phyloP scores from a whole-genome alignment of 129 eudicot genomes.

The sunflower (Helianthus annuus) region DNA sequence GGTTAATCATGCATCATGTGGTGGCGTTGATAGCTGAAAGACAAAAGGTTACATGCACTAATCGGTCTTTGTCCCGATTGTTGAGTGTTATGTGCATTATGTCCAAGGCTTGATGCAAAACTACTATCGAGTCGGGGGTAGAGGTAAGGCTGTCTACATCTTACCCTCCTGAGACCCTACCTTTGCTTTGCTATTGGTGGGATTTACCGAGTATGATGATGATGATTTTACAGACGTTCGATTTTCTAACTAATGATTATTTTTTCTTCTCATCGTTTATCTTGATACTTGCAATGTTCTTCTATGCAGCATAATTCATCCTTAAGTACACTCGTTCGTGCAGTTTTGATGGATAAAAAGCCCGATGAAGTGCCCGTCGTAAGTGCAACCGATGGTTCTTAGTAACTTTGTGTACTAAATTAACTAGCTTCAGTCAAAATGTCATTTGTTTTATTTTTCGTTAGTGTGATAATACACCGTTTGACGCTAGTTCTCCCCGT shows the following conservation, averaged over 20 bases:
- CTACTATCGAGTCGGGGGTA: too few relatives aligned
- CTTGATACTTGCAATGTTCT: slow-evolving; percentile 22
- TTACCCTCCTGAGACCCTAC: too few relatives aligned
- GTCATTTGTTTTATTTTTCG: too few relatives aligned
- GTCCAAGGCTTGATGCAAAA: too few relatives aligned
- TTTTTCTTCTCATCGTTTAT: background rate
- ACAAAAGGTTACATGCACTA: too few relatives aligned
- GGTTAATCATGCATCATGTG: too few relatives aligned
- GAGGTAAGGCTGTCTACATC: too few relatives aligned
- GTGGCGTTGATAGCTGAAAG: too few relatives aligned
- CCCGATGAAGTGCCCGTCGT: slow-evolving; percentile 95
- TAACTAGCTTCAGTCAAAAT: background rate
- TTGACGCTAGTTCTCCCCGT: slow-evolving; percentile 20
- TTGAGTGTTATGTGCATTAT: too few relatives aligned
- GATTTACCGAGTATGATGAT: too few relatives aligned
- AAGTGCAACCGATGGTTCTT: slow-evolving; percentile 31
- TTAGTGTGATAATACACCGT: background rate
- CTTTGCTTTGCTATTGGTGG: too few relatives aligned
- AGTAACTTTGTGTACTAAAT: background rate
- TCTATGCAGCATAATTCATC: slow-evolving; percentile 73
- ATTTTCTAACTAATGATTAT: background rate
- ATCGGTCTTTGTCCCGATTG: too few relatives aligned
- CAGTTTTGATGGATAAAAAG: slow-evolving; percentile 78
- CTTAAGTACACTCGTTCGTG: slow-evolving; percentile 70
- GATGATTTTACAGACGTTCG: background rate